Base-by-base conservation (phyloP, 306 rosid genomes). In the Vigna radiata region DNA sequence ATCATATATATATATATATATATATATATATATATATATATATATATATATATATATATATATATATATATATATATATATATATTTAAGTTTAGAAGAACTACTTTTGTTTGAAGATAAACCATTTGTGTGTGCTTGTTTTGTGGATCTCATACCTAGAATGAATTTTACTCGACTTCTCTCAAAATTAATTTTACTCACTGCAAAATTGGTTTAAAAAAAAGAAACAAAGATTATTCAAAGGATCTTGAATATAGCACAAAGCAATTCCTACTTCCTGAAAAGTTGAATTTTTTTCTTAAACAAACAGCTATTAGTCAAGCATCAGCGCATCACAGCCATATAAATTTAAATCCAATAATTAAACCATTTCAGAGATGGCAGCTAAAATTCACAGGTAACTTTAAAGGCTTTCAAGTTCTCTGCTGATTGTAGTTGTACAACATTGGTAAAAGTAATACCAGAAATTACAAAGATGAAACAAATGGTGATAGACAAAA, bases 301-400 rank as follows among this genome's bases (percentile, higher is more conserved):
- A 16, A 33, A 25, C 15, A 62, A 62, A 36, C 25, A 62, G 8
- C 23, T 33, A 36, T 36, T 62, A 15, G 17, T 62, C 25, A n/a
- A 36, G 48, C 47, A 62, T 36, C 27, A 36, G 68, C 58, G 50
- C 80, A 78, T 47, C 70, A 44, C 41, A 74, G 55, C 55, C 73
- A 39, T 52, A 49, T 70, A 46, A 46, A 46, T 27, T 68, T 23
- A 62, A 63, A 58, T 54, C 21, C 50, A 50, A 52, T 18, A 53
- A 46, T 41, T 27, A 77, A 77, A 53, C 47, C 17, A 16, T 43
- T 14, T 61, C 36, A 76, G 50, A 41, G 72, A 58, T 49, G 36
- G 69, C 73, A 43, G 11, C 68, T 13, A 62, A 41, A 60, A 49
- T 50, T 56, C 49, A 36, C 56, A 49, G 33, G 72, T 36, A 70